phyloP scores from a whole-genome alignment of 768 basidiomycete species.

The Coprinopsis marcescibilis region DNA sequence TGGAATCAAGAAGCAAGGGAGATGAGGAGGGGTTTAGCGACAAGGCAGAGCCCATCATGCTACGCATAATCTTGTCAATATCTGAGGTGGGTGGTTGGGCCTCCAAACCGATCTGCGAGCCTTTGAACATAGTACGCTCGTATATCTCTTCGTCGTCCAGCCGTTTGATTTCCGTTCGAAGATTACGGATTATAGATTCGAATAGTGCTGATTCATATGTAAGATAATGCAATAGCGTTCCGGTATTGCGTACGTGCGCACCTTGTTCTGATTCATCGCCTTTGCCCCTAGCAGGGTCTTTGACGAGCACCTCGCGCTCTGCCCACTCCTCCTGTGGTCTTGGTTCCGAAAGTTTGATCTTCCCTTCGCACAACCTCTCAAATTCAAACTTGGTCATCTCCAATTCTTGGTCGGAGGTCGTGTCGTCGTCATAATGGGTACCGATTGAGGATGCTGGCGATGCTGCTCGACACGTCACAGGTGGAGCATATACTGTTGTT shows the following conservation, averaged over 20 bases:
- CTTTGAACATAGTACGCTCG: constrained; percentile 40
- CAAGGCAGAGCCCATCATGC: constrained; percentile 41
- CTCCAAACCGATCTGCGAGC: constrained; percentile 40
- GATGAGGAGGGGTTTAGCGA: constrained; percentile 15
- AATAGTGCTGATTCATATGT: constrained; percentile 14
- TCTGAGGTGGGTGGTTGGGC: constrained; percentile 38
- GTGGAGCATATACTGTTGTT: constrained; percentile 2
- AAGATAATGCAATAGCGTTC: not conserved
- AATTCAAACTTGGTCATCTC: constrained; percentile 32
- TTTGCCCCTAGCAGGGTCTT: constrained; percentile 18
- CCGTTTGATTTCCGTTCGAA: constrained; percentile 32
- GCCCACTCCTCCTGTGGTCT: constrained; percentile 36
- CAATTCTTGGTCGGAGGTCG: constrained; percentile 42
- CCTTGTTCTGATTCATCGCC: constrained; percentile 28
- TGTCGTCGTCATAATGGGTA: constrained; percentile 39
- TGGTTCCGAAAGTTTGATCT: constrained; percentile 30
- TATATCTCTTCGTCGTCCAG: constrained; percentile 45
- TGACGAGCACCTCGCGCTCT: constrained; percentile 32
- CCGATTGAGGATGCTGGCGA: constrained; percentile 51
- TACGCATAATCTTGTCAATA: constrained; percentile 44
- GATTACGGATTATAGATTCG: constrained; percentile 30
- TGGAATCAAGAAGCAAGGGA: no score
- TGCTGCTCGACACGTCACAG: constrained; percentile 4
- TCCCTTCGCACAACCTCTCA: constrained; percentile 37
- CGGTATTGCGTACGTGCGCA: constrained; percentile 17